Conservation (phyloP, 768 basidiomycete genomes). For the Boletus tomentosulus region DNA sequence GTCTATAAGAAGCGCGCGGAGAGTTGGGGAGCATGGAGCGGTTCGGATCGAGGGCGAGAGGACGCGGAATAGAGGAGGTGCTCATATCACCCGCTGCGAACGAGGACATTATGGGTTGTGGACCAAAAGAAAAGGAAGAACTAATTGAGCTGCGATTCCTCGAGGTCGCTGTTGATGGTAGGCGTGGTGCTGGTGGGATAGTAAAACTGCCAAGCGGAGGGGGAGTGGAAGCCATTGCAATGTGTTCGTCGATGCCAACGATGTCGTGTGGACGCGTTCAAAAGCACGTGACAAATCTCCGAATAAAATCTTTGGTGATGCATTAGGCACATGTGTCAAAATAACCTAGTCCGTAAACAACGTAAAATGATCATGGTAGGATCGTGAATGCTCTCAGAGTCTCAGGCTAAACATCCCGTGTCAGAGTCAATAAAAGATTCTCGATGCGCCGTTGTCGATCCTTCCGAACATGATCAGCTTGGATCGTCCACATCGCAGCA, state of each 20-base stretch:
- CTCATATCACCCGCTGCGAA: slow-evolving; percentile 63
- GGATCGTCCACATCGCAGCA: not conserved
- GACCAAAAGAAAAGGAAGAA: slow-evolving; percentile 81
- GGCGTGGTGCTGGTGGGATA: slow-evolving; percentile 45
- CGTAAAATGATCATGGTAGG: not conserved
- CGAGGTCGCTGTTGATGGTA: slow-evolving; percentile 51
- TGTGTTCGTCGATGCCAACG: not conserved
- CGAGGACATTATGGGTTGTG: slow-evolving; percentile 70
- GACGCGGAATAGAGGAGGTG: slow-evolving; percentile 49
- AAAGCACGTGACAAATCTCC: slow-evolving; percentile 14
- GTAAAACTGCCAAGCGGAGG: slow-evolving; percentile 42
- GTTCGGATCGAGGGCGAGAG: slow-evolving; percentile 72
- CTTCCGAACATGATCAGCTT: slow-evolving; percentile 30
- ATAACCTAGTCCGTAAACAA: not conserved
- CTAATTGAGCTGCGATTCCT: slow-evolving; percentile 67
- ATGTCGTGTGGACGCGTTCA: slow-evolving; percentile 3
- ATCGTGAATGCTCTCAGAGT: not conserved
- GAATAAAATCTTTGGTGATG: too few relatives aligned
- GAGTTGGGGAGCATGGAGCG: slow-evolving; percentile 73
- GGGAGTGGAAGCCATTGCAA: slow-evolving; percentile 42
- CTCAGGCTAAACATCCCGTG: slow-evolving; percentile 56
- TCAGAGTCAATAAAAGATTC: slow-evolving; percentile 62
- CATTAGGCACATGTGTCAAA: not conserved
- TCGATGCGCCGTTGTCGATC: slow-evolving; percentile 79
- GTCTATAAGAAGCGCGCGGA: slow-evolving; percentile 65